A percentile compares a stretch with the other conserved stretches of the same genome.
These are phyloP conservation scores for Boletus mariae DNA, from an alignment of 1,284 basidiomycete genomes.

Conservation along the genomic window DNA sequence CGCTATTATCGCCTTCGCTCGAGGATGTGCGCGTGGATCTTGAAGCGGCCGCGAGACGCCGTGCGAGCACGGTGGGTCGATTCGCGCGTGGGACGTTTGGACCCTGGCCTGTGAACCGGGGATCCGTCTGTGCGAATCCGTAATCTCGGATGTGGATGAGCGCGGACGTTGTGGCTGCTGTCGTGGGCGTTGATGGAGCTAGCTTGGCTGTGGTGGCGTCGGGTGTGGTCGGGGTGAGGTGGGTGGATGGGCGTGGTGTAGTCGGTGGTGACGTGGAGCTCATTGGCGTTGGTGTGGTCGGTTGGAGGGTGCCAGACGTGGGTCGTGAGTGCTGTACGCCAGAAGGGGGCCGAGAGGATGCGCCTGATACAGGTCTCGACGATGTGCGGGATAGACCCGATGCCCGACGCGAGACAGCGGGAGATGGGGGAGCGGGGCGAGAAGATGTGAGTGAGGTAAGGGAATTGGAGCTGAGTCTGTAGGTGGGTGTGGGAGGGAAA, in stretches of 20 bases:
- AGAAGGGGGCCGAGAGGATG: constrained; percentile 23
- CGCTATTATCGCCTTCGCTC: constrained; percentile 1
- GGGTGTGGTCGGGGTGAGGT: not conserved
- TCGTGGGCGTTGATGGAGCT: not conserved
- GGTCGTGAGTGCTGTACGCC: not conserved
- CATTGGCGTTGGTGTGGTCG: not conserved
- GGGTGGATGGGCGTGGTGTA: not conserved
- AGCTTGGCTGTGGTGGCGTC: not conserved
- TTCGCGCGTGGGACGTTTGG: constrained; percentile 51
- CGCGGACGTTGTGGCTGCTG: constrained; percentile 3
- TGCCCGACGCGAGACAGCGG: constrained; percentile 53
- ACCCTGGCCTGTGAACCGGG: constrained; percentile 52
- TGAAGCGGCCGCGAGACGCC: constrained; percentile 35
- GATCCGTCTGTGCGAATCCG: constrained; percentile 50
- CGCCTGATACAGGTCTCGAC: not conserved
- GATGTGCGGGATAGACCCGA: constrained; percentile 32
- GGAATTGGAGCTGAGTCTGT: not conserved
- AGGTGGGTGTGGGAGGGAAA: not conserved
- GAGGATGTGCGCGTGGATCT: constrained; percentile 16
- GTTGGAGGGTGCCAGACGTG: not conserved
- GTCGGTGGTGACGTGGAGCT: not conserved
- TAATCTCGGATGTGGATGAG: constrained; percentile 62
- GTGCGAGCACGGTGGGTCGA: constrained; percentile 37
- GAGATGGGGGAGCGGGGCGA: constrained; percentile 64
- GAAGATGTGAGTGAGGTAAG: constrained; percentile 42